Evolutionary conservation across 768 basidiomycete species (phyloP).

Genomic region (Dioszegia crocea): DNA sequence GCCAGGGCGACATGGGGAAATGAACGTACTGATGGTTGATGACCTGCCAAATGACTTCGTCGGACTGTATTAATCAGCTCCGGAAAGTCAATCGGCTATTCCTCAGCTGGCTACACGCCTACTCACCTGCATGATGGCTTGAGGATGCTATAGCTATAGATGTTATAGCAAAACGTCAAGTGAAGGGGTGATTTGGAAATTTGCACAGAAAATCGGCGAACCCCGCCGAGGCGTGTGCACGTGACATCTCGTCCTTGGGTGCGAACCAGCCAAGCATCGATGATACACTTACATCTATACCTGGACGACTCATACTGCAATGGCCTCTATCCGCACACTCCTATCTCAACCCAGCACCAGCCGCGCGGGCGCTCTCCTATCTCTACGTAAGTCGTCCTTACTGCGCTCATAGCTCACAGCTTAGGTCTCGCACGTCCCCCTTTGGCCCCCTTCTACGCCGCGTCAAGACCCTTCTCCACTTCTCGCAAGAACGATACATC

Average conservation of each 20-base stretch:
- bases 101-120: not conserved
- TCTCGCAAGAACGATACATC: conserved; percentile 9
- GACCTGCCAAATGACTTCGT: conserved; percentile 98
- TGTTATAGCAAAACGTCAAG: not conserved
- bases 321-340: conserved; percentile 9
- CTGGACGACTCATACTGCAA: not conserved
- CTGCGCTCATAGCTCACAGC: not conserved
- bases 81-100: not conserved
- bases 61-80: conserved; percentile 51
- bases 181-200: not conserved
- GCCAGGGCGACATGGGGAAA: not conserved
- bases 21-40: conserved; percentile 62
- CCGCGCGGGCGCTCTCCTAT: conserved; percentile 29
- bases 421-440: conserved; percentile 4
- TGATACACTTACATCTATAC: not conserved
- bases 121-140: conserved; percentile 42
- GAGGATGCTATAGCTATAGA: too few relatives aligned
- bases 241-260: not conserved
- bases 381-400: conserved; percentile 18
- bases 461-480: conserved; percentile 8
- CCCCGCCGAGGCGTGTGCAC: not conserved
- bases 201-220: not conserved
- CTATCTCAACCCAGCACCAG: conserved; percentile 31
- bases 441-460: not conserved
- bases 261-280: not conserved